phyloP scores from a whole-genome alignment of 768 basidiomycete species.

The Leccinum subgranulosum region DNA sequence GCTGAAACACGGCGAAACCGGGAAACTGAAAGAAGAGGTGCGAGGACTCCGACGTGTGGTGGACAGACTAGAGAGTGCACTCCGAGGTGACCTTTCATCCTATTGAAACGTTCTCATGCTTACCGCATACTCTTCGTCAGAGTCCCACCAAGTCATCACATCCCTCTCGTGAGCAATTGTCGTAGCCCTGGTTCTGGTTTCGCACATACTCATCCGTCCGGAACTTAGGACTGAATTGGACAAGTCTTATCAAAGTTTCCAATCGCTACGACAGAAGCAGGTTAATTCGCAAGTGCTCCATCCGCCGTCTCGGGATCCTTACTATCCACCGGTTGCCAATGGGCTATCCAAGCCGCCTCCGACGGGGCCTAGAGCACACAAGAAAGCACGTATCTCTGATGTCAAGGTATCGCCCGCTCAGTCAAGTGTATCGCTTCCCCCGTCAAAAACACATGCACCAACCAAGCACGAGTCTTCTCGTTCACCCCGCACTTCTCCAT shows the following conservation, averaged over 20 bases:
- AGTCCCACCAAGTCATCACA: conserved; percentile 72
- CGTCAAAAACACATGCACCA: conserved; percentile 18
- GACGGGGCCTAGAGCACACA: conserved; percentile 77
- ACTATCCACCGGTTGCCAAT: conserved; percentile 36
- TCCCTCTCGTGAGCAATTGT: conserved; percentile 62
- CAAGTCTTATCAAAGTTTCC: conserved; percentile 67
- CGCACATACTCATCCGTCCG: conserved; percentile 12
- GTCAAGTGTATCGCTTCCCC: conserved; percentile 30
- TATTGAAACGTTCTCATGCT: conserved; percentile 1
- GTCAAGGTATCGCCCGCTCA: conserved; percentile 34
- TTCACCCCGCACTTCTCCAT: conserved; percentile 28
- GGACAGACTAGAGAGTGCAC: conserved; percentile 65
- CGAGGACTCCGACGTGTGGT: conserved; percentile 65
- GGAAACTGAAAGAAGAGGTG: conserved; percentile 79
- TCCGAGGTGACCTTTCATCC: conserved; percentile 56
- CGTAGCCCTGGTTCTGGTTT: conserved; percentile 1
- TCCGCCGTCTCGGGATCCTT: conserved; percentile 44
- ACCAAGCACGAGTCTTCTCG: conserved; percentile 28
- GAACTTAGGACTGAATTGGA: conserved; percentile 67
- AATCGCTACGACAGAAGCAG: conserved; percentile 41
- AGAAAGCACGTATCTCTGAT: conserved; percentile 74
- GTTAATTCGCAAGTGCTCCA: conserved; percentile 26
- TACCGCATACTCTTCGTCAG: conserved; percentile 36
- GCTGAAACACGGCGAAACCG: conserved; percentile 71
- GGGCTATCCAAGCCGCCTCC: conserved; percentile 55